Evolutionary conservation across 805 yeast species (phyloP).

Genomic region (Ogataea trehalophila): DNA sequence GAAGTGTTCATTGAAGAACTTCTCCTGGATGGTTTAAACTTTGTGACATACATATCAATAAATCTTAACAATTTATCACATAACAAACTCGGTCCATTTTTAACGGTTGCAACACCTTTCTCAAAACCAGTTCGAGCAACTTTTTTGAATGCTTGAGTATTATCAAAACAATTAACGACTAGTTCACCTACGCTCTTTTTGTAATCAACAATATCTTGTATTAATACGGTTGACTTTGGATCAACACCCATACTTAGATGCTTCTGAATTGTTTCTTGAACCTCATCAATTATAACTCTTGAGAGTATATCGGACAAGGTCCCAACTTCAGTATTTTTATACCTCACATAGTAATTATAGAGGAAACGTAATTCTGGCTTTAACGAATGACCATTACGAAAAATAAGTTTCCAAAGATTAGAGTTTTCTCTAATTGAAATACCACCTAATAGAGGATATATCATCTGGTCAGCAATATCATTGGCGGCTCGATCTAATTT

Average conservation of each 20-base stretch:
- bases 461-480: neutral
- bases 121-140: slow-evolving; percentile 1
- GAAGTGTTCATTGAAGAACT: no score
- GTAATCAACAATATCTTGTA: neutral
- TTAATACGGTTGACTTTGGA: neutral
- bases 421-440: neutral
- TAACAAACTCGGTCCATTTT: slow-evolving; percentile 6
- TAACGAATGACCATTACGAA: neutral
- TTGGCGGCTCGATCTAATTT: neutral
- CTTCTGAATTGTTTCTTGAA: neutral
- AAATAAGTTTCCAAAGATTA: neutral
- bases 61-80: slow-evolving; percentile 11
- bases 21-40: slow-evolving; percentile 1
- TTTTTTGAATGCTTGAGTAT: neutral
- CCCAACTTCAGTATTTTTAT: neutral
- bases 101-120: neutral
- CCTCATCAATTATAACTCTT: neutral
- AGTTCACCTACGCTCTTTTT: neutral
- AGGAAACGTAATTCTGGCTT: neutral
- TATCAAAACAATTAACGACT: neutral
- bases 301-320: neutral
- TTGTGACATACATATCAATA: slow-evolving; percentile 8
- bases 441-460: slow-evolving; percentile 1
- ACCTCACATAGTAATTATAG: neutral
- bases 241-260: neutral